A percentile compares a stretch with the other conserved stretches of the same genome.
Conservation (phyloP, 2,329 filamentous ascomycete species). For the Alternaria sp. region DNA sequence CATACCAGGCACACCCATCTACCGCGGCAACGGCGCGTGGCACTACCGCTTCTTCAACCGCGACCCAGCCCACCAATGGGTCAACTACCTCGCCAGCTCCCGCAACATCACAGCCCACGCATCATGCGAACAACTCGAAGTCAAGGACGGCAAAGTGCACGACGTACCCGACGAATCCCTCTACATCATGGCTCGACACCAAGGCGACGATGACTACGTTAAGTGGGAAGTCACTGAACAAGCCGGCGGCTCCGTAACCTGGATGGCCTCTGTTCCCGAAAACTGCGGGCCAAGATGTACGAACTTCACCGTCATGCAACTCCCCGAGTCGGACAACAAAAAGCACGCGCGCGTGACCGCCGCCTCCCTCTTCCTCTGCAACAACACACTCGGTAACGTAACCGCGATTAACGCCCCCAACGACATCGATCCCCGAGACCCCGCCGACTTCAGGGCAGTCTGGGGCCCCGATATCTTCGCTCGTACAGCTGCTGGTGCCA, state of each 20-base stretch:
- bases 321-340: neutral
- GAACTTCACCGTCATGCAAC: conserved; percentile 42
- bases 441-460: conserved; percentile 24
- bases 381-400: conserved; percentile 28
- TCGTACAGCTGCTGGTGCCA: conserved; percentile 37
- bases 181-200: too few species aligned
- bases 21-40: conserved; percentile 27
- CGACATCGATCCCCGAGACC: conserved; percentile 26
- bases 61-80: conserved; percentile 36
- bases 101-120: conserved; percentile 30
- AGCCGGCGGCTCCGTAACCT: too few species aligned
- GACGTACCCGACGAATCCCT: too few species aligned
- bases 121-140: conserved; percentile 26
- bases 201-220: too few species aligned
- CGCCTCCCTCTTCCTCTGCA: conserved; percentile 35
- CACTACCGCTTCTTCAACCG: conserved; percentile 44
- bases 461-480: conserved; percentile 23
- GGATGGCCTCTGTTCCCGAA: too few species aligned
- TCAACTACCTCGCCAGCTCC: conserved; percentile 34
- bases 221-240: too few species aligned
- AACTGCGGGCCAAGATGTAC: conserved; percentile 42
- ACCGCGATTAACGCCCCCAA: conserved; percentile 7
- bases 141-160: too few species aligned
- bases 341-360: too few species aligned
- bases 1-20: conserved; percentile 34